Evolutionary conservation across 164 flowering plant species (phyloP), one percentile per base, ranked within the genome.

Genomic region (Tetracentron sinense): DNA sequence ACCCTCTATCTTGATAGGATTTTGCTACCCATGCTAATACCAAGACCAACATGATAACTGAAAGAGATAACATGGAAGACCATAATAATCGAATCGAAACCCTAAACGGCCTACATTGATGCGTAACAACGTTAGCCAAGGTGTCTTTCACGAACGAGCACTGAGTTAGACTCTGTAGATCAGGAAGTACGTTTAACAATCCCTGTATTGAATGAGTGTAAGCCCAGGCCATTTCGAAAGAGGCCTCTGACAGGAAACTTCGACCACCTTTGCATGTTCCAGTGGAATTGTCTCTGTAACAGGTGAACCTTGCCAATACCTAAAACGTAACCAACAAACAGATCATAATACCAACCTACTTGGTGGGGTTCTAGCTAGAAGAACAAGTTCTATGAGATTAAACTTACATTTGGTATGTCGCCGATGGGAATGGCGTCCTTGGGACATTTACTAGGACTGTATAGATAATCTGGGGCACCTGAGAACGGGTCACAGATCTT

Each of bases 401-500:
- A 55, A 60, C 79, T 77, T 58, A 82, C 83, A 25, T 61, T 35
- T 46, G 85, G 84, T 33, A 86, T 23, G 15, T 81, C 77, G 2
- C 77, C 68, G 14, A 86, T 67, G 2, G 69, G 70, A 62, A 81
- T 75, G 29, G 80, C 61, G 42, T 67, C 44, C 15, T 72, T 54
- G 6, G 81, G 28, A 67, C 91, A 86, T 7, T 61, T 59, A 19
- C 48, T 63, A 0, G 85, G 80, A n/a, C 58, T 29, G 51, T 76
- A 86, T 42, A 6, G 64, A 66, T 79, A 82, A 60, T 77, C 42
- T 5, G 87, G 85, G 42, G 82, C 69, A 16, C 72, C 82, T 0
- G 79, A 62, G 53, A 86, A 86, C 22, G 92, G 89, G 46, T 81
- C 67, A 50, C 92, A 84, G 19, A 84, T 64, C 66, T 60, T 50